These are phyloP conservation scores for Fusarium papillatum DNA, from an alignment of 2,329 filamentous ascomycete species.

Conservation along the genomic window DNA sequence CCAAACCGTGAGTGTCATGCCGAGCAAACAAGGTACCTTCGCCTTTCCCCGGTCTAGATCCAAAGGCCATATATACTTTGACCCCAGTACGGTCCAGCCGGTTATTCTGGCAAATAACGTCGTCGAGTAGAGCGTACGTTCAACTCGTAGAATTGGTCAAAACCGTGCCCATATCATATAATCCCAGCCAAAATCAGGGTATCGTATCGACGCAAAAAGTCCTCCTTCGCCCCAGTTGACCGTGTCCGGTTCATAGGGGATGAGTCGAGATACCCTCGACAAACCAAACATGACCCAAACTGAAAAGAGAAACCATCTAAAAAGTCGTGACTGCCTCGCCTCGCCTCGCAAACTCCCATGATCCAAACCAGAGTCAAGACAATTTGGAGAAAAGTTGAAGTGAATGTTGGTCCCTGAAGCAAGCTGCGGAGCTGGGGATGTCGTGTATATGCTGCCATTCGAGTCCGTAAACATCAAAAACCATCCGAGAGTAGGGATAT, in stretches of 20 bases:
- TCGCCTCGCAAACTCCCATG: conserved; percentile 4
- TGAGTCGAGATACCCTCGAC: conserved; percentile 11
- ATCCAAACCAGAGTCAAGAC: conserved; percentile 12
- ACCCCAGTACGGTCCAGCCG: conserved; percentile 5
- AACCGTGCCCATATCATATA: conserved; percentile 17
- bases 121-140: background rate
- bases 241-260: conserved; percentile 9
- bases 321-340: conserved; percentile 12
- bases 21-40: conserved; percentile 24
- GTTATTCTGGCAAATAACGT: conserved; percentile 7
- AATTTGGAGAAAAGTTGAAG: conserved; percentile 9
- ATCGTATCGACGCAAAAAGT: conserved; percentile 42
- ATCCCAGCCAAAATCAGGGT: conserved; percentile 40
- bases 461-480: conserved; percentile 9
- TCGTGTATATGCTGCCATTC: conserved; percentile 32
- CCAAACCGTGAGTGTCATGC: conserved; percentile 24
- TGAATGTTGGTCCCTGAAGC: conserved; percentile 10
- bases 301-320: conserved; percentile 25
- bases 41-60: conserved; percentile 18
- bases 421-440: conserved; percentile 16
- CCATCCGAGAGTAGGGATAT: conserved; percentile 33
- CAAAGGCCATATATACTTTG: conserved; percentile 5
- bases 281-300: conserved; percentile 12
- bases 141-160: conserved; percentile 11
- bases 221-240: conserved; percentile 20